Base-by-base conservation (phyloP, 2,329 filamentous ascomycete genomes). In the Fonsecaea pedrosoi region DNA sequence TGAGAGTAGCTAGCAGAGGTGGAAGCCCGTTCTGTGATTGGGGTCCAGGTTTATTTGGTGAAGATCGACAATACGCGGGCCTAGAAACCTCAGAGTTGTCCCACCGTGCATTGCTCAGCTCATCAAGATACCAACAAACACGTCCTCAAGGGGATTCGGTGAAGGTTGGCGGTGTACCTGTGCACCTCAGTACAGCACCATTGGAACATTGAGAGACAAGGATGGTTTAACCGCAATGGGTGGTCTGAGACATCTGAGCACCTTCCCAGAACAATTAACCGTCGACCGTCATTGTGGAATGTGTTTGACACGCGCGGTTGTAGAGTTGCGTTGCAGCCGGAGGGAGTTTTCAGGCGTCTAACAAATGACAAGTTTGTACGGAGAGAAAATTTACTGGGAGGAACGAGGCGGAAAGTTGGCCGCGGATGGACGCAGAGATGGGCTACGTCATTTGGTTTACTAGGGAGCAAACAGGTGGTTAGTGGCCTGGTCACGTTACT, bases 221-320 rank as follows among this genome's bases (percentile, higher is more conserved):
- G 18, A 50, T 40, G 38, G 57, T 60, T 50, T 60, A 50, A 50
- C 57, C 57, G 40, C 18, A 50, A 60, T 30, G 5, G 59, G 45
- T 54, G 48, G 13, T 40, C 32, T 54, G 30, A 35, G 42, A 4
- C n/a, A 10, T 4, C n/a, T 53, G 34, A 54, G 48, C 9, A 32
- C 32, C 37, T 40, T n/a, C 59, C 42, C 32, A 40, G n/a, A 61
- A 61, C 59, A 54, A 61, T 61, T 61, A 61, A 13, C 59, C 59
- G 48, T 54, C 21, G 9, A n/a, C n/a, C 25, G 25, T 25, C 25
- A 25, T 25, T 25, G 10, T 18, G 34, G 59, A 37, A 61, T 54
- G n/a, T 35, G 37, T 54, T n/a, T 25, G 30, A 21, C 25, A 38
- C 25, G 59, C 45, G 15, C 45, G 18, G 45, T 61, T 40, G 59